Conservation (phyloP, 306 rosid species). For the Prunus salicina region DNA sequence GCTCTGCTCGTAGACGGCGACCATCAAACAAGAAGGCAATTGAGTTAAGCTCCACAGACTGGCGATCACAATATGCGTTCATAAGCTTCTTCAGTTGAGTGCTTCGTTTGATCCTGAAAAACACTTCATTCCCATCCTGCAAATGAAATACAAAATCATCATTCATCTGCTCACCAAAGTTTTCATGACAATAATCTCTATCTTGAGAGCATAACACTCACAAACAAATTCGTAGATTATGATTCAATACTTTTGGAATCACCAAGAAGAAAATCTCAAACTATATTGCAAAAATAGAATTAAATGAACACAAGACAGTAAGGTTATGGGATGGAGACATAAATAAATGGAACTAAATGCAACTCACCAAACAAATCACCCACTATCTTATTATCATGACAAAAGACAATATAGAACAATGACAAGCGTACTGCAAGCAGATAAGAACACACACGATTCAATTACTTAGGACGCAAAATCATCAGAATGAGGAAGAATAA, state of each 20-base stretch:
- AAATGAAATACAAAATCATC: not conserved
- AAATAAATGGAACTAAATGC: not conserved
- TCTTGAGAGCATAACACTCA: not conserved
- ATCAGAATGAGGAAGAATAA: not conserved
- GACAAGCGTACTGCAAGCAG: not conserved
- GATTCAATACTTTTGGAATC: not conserved
- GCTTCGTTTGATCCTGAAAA: conserved; percentile 64
- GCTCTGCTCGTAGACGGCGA: conserved; percentile 59
- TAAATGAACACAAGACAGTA: not conserved
- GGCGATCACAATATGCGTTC: conserved; percentile 74
- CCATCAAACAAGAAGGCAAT: conserved; percentile 68
- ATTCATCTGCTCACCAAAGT: not conserved
- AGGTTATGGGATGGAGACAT: too few relatives aligned
- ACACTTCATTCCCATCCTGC: conserved; percentile 49
- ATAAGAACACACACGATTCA: not conserved
- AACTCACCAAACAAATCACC: not conserved
- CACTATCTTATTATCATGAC: not conserved
- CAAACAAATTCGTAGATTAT: not conserved
- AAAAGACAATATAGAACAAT: not conserved
- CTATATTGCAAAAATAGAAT: not conserved
- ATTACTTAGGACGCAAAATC: not conserved
- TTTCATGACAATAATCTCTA: not conserved
- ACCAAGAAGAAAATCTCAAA: not conserved
- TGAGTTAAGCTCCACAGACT: conserved; percentile 50
- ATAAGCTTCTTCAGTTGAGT: conserved; percentile 75